phyloP scores from a whole-genome alignment of 371 early-diverging fungal species.

The Mucor saturninus region DNA sequence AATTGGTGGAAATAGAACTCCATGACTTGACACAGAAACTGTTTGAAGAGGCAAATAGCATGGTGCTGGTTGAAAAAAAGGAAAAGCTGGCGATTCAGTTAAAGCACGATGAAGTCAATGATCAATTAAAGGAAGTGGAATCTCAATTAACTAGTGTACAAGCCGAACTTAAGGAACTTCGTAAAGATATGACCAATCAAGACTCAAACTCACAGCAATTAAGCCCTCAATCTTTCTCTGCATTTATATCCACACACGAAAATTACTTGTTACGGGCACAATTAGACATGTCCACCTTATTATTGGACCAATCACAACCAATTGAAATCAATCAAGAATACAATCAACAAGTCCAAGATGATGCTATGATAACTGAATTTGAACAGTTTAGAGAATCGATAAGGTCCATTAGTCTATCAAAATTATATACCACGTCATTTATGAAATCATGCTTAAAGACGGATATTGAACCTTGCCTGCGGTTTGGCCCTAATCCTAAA shows the following conservation, averaged over 20 bases:
- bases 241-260: slow-evolving; percentile 18
- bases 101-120: slow-evolving; percentile 60
- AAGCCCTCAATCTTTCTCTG: background rate
- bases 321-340: slow-evolving; percentile 12
- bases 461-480: slow-evolving; percentile 73
- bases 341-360: slow-evolving; percentile 6
- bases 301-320: slow-evolving; percentile 4
- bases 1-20: slow-evolving; percentile 70
- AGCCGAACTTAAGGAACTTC: slow-evolving; percentile 27
- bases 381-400: slow-evolving; percentile 16
- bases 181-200: slow-evolving; percentile 25
- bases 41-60: slow-evolving; percentile 88
- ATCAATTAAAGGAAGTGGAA: slow-evolving; percentile 53
- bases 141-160: slow-evolving; percentile 14
- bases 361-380: slow-evolving; percentile 24
- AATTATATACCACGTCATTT: slow-evolving; percentile 20
- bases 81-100: slow-evolving; percentile 58
- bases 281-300: slow-evolving; percentile 16
- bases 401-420: slow-evolving; percentile 7
- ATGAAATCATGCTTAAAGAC: slow-evolving; percentile 56
- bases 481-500: slow-evolving; percentile 72
- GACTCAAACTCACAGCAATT: slow-evolving; percentile 3
- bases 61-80: slow-evolving; percentile 80
- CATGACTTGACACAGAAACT: slow-evolving; percentile 75
- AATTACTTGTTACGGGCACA: slow-evolving; percentile 26